Evolutionary conservation across 2,329 filamentous ascomycete species (phyloP), one percentile per base, ranked within the genome.

Genomic region (Xylaria hypoxylon): DNA sequence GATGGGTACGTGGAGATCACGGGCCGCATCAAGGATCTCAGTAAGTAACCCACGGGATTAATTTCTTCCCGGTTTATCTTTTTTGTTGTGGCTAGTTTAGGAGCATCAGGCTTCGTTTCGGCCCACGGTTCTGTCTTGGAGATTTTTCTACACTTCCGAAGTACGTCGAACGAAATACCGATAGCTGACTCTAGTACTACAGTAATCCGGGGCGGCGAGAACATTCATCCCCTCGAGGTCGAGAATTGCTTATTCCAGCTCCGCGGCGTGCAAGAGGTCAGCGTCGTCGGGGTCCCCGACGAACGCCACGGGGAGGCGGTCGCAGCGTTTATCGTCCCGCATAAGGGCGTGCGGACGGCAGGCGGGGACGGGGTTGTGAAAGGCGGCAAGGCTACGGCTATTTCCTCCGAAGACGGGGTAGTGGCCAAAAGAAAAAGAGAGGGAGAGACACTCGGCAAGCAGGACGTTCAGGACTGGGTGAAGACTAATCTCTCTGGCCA

Each of bases 221-320:
- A 99, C 77, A 97, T 97, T 62, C 93, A 97, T 77, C 96, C 96
- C 0, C 84, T 97, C 5, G 96, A 98, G 78, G 86, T 98, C 2
- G 96, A 99, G 78, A 94, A 96, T 76, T 95, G 89, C 71, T 84
- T 98, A 5, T 89, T 97, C 68, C 87, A 87, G 45, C 90, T 84
- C 87, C 1, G 83, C 84, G 69, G 68, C 3, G 84, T 98, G 0
- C 83, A 85, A 15, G 93, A 97, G 70, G 93, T 89, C 2, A 92
- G 90, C 70, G 92, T 97, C 1, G 92, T 96, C 0, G 96, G 94
- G 0, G 81, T 98, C 0, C 90, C 92, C 0, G 93, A 97, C 77
- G 87, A 91, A 71, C 86, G 86, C 72, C 92, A 96, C 73, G 96
- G 96, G 2, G 96, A 99, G 81, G 88, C 88, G 1, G 94, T 98